Base-by-base conservation (phyloP, 108 stramenopile species). In the Fragilariopsis cylindrus region DNA sequence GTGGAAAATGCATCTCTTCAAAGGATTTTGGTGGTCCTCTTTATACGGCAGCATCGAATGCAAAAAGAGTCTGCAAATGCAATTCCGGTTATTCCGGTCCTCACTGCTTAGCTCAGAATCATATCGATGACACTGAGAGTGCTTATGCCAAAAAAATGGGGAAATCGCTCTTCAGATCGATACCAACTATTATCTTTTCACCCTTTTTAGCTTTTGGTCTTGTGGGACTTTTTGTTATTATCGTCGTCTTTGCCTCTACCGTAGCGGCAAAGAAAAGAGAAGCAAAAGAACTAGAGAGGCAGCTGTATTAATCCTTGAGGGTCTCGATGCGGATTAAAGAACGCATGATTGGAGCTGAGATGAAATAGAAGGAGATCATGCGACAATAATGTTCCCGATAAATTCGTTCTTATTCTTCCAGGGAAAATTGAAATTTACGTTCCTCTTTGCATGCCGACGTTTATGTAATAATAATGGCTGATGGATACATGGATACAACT, bases 41-140 rank as follows among this genome's bases (percentile, higher is more conserved):
- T 18, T 78, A 78, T 57, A 16, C 41, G 9, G 47, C 47, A 15
- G 19, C 19, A 30, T 21, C 18, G 8, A 30, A 21, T 9, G 21
- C 55, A 3, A 43, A 48, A 41, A 54, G 46, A 8, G 84, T 89
- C 60, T 95, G 94, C 82, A 79, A 81, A 63, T 95, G 94, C 74
- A 82, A 85, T 69, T 79, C 74, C 7, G 91, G 91, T 8, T 95
- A 84, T 78, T 88, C 91, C 18, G 94, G 94, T 5, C 94, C 94
- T 45, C 52, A 87, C 41, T 95, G 94, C 67, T 72, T 95, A 13
- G 85, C 94, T 1, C 62, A 87, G 47, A 85, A 83, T 45, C 85
- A 88, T 60, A 63, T 73, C 18, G 93, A 94, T 54, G 84, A 88
- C 48, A 76, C 77, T 8, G 81, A 76, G n/a, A 88, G 91, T 60